Evolutionary conservation across 495 filamentous ascomycete genomes (phyloP), one percentile per base, ranked within the genome.

Genomic region (Penicillium salamii): DNA sequence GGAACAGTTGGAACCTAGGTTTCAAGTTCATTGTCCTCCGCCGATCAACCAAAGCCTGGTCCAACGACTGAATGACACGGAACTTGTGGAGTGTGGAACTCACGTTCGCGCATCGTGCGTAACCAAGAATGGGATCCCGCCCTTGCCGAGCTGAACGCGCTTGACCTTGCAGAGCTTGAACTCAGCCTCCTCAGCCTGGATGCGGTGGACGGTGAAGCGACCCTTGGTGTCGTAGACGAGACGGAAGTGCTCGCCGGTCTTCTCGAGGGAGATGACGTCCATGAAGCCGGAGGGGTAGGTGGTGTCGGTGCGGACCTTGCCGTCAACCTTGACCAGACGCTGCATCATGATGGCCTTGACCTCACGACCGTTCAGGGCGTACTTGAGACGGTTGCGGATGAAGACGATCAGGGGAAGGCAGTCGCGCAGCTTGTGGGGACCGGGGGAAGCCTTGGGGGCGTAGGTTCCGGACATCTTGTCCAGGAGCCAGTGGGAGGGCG

Each of bases 101-200:
- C 78, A 97, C 91, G 95, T 98, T 89, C 93, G 85, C 78, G 95
- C 93, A 90, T 98, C 93, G 85, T 97, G 95, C 89, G 95, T 97
- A 88, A 97, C 93, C 88, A 97, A 96, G 89, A 95, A 97, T 89
- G 93, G 93, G 83, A 98, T 93, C 78, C 92, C 93, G 78, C 93
- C 95, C 75, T 89, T 90, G 82, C 93, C 95, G 64, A 98, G 85
- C 81, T 98, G 95, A 35, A 97, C 93, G 61, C 91, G 83, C 88
- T 96, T 97, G 80, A 97, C 95, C 82, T 97, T 98, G 78, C 90
- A 90, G 54, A 98, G 82, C 87, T 98, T 98, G 87, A 95, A 98
- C 80, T 87, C 83, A 59, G 93, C 91, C 88, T 98, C 93, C 81
- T 96, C 95, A 53, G 85, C 77, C 64, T 92, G 88, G 80, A 97